Evolutionary conservation across 2,329 filamentous ascomycete genomes (phyloP).

Genomic region (Neofusicoccum ribis): DNA sequence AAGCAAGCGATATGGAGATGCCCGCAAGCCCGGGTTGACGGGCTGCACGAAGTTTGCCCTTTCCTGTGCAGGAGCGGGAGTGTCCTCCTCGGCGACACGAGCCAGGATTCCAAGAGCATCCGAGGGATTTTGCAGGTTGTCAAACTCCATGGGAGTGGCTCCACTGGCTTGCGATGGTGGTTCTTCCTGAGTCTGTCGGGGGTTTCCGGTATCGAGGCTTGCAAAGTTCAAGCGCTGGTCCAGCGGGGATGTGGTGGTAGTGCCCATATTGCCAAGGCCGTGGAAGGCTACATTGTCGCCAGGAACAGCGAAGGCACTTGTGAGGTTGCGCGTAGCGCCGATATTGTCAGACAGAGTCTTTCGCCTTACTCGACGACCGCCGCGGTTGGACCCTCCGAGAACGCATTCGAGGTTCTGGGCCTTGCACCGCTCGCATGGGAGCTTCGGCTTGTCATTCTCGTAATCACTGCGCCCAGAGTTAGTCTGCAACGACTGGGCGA

Average conservation of each 20-base stretch:
- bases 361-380: slow-evolving; percentile 56
- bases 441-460: slow-evolving; percentile 44
- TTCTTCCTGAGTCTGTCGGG: background rate
- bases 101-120: slow-evolving; percentile 52
- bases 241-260: slow-evolving; percentile 23
- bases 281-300: slow-evolving; percentile 35
- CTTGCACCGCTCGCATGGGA: slow-evolving; percentile 59
- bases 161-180: background rate
- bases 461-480: slow-evolving; percentile 35
- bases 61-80: background rate
- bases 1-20: slow-evolving; percentile 45
- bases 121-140: slow-evolving; percentile 51
- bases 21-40: slow-evolving; percentile 30
- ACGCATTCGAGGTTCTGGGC: slow-evolving; percentile 60
- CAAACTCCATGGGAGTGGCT: slow-evolving; percentile 32
- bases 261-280: slow-evolving; percentile 38
- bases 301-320: slow-evolving; percentile 21
- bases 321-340: slow-evolving; percentile 27
- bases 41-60: background rate
- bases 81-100: slow-evolving; percentile 43
- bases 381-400: slow-evolving; percentile 60
- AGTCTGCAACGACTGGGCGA: background rate
- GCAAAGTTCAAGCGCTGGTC: slow-evolving; percentile 11
- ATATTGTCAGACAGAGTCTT: slow-evolving; percentile 40
- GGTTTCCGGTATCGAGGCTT: slow-evolving; percentile 8